A percentile compares a stretch with the other conserved stretches of the same genome.
These are phyloP conservation scores for Biscutella laevigata DNA, from an alignment of 441 rosid genomes.

Conservation along the genomic window DNA sequence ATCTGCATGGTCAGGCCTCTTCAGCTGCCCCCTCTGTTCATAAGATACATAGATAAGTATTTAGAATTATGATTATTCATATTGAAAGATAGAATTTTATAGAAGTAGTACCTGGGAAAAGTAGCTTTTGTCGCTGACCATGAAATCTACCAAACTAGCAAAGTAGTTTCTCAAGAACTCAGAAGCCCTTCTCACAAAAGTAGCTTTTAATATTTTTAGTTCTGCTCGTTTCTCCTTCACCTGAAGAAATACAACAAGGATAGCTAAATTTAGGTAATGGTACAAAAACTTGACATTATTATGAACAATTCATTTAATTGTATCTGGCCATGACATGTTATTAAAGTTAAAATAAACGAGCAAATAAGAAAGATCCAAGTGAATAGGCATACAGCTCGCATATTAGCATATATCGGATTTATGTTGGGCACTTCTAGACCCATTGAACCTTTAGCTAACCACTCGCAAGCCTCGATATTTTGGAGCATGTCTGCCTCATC, in stretches of 20 bases:
- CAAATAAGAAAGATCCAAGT: constrained; percentile 3
- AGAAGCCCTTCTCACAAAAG: constrained; percentile 87
- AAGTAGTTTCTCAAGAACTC: constrained; percentile 96
- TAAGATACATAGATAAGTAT: constrained; percentile 18
- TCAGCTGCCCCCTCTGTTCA: constrained; percentile 89
- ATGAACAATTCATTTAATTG: background rate
- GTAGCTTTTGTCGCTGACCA: constrained; percentile 96
- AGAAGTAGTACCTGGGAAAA: constrained; percentile 75
- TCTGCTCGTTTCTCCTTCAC: constrained; percentile 87
- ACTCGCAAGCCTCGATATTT: constrained; percentile 96
- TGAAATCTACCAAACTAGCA: constrained; percentile 96
- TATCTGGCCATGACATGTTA: background rate
- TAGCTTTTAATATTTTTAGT: constrained; percentile 68
- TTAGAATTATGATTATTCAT: constrained; percentile 16
- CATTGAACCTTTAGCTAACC: constrained; percentile 75
- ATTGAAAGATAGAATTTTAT: constrained; percentile 1
- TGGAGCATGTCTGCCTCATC: constrained; percentile 88
- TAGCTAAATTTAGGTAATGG: constrained; percentile 12
- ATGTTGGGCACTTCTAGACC: constrained; percentile 81
- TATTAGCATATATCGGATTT: constrained; percentile 69
- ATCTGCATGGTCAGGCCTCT: constrained; percentile 99
- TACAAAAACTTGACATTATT: background rate
- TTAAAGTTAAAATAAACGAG: background rate
- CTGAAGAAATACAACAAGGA: constrained; percentile 35
- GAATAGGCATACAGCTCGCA: constrained; percentile 68